Percentiles rank a stretch among this genome's conserved stretches.
Evolutionary conservation across 2,329 filamentous ascomycete genomes (phyloP).

Genomic region (Stachybotrys chartarum): DNA sequence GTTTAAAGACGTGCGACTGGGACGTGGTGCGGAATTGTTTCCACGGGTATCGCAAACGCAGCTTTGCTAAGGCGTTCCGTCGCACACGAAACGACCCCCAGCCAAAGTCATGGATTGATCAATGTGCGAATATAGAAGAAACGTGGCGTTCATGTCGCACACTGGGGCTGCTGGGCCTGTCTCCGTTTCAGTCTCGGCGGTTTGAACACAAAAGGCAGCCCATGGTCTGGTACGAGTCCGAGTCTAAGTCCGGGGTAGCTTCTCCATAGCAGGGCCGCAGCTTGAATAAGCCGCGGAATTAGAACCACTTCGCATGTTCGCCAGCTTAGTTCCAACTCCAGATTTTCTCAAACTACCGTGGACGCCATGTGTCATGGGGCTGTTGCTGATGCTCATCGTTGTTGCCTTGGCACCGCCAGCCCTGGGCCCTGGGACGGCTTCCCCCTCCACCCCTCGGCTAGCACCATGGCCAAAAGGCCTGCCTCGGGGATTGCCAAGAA

Average conservation of each 20-base stretch:
- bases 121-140: not conserved
- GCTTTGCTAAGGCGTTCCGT: no score
- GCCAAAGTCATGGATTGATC: no score
- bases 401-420: not conserved
- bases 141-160: not conserved
- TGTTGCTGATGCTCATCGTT: no score
- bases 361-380: no score
- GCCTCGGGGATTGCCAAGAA: not conserved
- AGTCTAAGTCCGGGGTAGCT: not conserved
- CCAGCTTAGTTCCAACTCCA: no score
- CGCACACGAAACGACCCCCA: no score
- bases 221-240: not conserved
- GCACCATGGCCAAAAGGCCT: not conserved
- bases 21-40: no score
- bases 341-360: no score
- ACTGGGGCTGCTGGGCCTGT: not conserved
- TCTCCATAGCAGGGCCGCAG: not conserved
- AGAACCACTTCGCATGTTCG: not conserved
- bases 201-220: not conserved
- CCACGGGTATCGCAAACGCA: no score
- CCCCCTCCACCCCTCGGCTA: not conserved
- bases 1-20: no score
- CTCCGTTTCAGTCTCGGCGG: no score
- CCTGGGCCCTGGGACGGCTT: not conserved
- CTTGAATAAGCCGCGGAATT: not conserved